Base-by-base conservation (phyloP, 352 stramenopile genomes). In the Phytophthora uliginosa region DNA sequence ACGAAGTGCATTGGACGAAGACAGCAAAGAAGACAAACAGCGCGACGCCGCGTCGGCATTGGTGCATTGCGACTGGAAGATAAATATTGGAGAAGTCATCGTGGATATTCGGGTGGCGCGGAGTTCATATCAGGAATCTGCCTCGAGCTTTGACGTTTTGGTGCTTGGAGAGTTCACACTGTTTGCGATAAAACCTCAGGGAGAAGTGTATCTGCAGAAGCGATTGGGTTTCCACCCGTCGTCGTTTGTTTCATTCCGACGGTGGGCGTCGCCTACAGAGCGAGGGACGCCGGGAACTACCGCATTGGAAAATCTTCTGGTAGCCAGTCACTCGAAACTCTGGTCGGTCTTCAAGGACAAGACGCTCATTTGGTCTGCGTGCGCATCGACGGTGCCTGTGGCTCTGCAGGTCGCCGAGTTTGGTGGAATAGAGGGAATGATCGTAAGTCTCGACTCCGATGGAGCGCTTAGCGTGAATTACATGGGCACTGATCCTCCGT, bases 401-500 rank as follows among this genome's bases (percentile, higher is more conserved):
- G 86, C 83, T 9, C 59, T 97, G 9, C 69, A 78, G 22, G 78
- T 97, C 4, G 76, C 80, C 22, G 82, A 85, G 33, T 94, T 97
- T 60, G 92, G 85, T 13, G 79, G 74, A 28, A 84, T 92, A n/a
- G 74, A 82, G 34, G 92, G 92, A 20, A 91, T 98, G 83, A 79
- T 98, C 42, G 88, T 96, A 33, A 93, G 79, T 42, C 77, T 97
- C 26, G 87, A 94, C 59, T 74, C 88, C 18, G 79, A 93, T 28
- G 93, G 93, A 38, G 75, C 78, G 8, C 57, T 98, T 24, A 83
- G 73, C 61, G 86, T 97, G 1, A 95, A 90, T 69, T 98, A 98
- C 73, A 89, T 98, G 76, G 92, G 93, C 13, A 98, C 92, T 1
- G 92, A 98, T 58, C 91, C 92, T 18, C 91, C 90, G 15, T 93